A percentile compares a stretch with the other conserved stretches of the same genome.
These are phyloP conservation scores for Bryopsis sp. DNA, from an alignment of 139 green algal species.

Conservation along the genomic window DNA sequence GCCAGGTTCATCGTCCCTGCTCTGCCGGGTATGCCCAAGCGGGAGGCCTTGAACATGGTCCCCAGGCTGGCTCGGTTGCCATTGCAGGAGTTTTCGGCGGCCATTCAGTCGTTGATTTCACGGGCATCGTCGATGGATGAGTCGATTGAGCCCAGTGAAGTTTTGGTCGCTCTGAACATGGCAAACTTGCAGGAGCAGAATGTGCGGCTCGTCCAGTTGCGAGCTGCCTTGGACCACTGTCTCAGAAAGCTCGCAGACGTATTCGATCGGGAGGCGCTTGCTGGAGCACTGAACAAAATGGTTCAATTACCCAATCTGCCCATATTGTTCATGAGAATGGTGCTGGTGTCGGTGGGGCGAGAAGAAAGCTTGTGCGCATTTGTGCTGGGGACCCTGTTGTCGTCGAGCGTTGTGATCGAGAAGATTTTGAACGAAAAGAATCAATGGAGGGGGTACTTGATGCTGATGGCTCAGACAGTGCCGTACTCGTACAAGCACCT, in stretches of 20 bases:
- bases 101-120: not conserved
- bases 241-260: not conserved
- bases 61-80: conserved; percentile 2
- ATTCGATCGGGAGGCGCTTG: conserved; percentile 14
- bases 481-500: conserved; percentile 3
- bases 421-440: conserved; percentile 8
- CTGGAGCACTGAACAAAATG: conserved; percentile 19
- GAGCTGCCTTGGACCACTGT: conserved; percentile 15
- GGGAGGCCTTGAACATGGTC: not conserved
- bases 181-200: not conserved
- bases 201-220: not conserved
- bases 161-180: conserved; percentile 8
- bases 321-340: conserved; percentile 18
- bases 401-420: not conserved
- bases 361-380: conserved; percentile 8
- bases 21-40: conserved; percentile 11
- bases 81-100: not conserved
- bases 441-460: conserved; percentile 16
- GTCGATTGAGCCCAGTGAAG: conserved; percentile 12
- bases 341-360: conserved; percentile 5
- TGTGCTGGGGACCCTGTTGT: conserved; percentile 13
- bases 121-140: not conserved
- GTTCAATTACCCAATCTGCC: conserved; percentile 8
- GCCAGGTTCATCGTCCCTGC: conserved; percentile 2
- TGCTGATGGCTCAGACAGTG: conserved; percentile 1